Conservation (phyloP, 306 rosid species). For the Trifolium dubium region DNA sequence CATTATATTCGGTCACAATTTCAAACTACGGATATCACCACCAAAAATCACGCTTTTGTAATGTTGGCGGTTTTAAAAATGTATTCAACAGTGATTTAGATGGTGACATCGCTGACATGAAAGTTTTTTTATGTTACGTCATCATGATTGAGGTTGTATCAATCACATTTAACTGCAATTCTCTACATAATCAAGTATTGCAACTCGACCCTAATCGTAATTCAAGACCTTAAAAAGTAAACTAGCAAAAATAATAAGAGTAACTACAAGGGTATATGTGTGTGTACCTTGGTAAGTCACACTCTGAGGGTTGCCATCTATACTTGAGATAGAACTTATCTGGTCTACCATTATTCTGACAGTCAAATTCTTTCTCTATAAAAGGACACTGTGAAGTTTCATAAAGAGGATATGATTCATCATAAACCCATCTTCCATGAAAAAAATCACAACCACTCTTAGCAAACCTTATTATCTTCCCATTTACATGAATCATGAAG, state of each 20-base stretch:
- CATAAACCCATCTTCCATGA: slow-evolving; percentile 66
- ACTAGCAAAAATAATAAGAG: not conserved
- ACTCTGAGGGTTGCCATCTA: slow-evolving; percentile 74
- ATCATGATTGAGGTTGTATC: not conserved
- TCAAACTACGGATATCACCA: not conserved
- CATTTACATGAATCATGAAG: slow-evolving; percentile 33
- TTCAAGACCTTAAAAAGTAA: not conserved
- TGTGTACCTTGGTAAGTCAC: slow-evolving; percentile 67
- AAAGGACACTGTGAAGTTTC: slow-evolving; percentile 60
- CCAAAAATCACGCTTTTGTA: not conserved
- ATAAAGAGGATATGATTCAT: slow-evolving; percentile 65
- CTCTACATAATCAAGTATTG: not conserved
- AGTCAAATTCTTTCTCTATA: slow-evolving; percentile 63
- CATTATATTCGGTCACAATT: not conserved
- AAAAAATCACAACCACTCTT: slow-evolving; percentile 56
- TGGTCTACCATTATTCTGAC: slow-evolving; percentile 67
- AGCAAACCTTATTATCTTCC: slow-evolving; percentile 11
- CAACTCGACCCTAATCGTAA: not conserved
- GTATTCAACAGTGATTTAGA: not conserved
- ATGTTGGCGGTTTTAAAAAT: not conserved
- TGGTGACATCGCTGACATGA: not conserved
- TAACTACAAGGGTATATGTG: not conserved
- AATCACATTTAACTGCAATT: not conserved
- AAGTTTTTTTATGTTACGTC: not conserved
- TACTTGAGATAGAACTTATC: slow-evolving; percentile 66